A percentile compares a stretch with the other conserved stretches of the same genome.
phyloP scores from a whole-genome alignment of 306 rosid genomes.

The Gastrolobium bilobum region DNA sequence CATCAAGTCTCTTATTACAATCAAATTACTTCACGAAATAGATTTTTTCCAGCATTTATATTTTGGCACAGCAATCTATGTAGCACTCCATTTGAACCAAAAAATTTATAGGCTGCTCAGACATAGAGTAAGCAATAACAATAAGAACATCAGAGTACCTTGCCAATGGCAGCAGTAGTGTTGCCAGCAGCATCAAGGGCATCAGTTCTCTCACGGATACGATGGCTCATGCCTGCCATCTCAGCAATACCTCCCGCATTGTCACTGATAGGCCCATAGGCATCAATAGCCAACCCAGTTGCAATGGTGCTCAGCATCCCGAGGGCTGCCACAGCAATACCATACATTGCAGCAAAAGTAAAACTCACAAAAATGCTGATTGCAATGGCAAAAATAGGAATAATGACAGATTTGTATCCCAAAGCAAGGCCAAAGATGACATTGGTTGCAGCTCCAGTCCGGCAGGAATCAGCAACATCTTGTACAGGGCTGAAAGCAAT shows the following conservation, averaged over 20 bases:
- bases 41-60: background rate
- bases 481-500: conserved; percentile 75
- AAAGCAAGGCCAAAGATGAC: conserved; percentile 89
- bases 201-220: conserved; percentile 89
- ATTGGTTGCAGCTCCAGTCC: conserved; percentile 90
- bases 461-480: conserved; percentile 93
- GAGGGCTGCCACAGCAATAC: conserved; percentile 81
- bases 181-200: conserved; percentile 93
- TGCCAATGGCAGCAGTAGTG: conserved; percentile 91
- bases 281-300: conserved; percentile 85
- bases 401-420: conserved; percentile 79
- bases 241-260: conserved; percentile 91
- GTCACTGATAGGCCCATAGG: conserved; percentile 87
- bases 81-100: background rate
- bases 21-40: background rate
- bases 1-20: conserved; percentile 4
- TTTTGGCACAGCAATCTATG: conserved; percentile 10
- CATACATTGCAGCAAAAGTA: conserved; percentile 85
- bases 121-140: background rate
- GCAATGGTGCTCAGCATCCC: conserved; percentile 89
- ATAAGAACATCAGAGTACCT: conserved; percentile 55
- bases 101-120: background rate
- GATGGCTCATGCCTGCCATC: conserved; percentile 92
- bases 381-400: conserved; percentile 84
- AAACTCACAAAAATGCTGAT: conserved; percentile 81